Base-by-base conservation (phyloP, 805 yeast genomes). In the Cyberlindnera subsufficiens region DNA sequence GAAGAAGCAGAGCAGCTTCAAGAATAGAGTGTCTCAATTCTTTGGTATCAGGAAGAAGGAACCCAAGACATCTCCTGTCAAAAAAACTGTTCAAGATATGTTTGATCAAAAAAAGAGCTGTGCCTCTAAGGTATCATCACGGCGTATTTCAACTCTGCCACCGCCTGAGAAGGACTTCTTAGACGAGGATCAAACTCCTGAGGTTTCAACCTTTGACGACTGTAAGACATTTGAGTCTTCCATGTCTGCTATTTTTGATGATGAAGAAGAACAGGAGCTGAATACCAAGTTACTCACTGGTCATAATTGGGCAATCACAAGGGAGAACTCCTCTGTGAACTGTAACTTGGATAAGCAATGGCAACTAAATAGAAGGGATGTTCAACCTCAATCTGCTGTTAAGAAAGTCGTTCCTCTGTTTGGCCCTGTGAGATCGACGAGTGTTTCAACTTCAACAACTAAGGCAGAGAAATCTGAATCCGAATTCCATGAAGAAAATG, bases 11-110 rank as follows among this genome's bases (percentile, higher is more conserved):
- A 38, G 33, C 25, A 47, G 45, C 11, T 27, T 51, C 22, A 51
- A 45, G 22, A 53, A 52, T 34, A 52, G 65, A 35, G 43, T 60
- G 3, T 57, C 57, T 13, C 59, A 50, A 9, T 54, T 43, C 14
- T 46, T 54, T 35, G 54, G 30, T 30, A 14, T 27, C 32, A 30
- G 22, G 9, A 15, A 38, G 37, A 35, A 15, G 13, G 31, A 27
- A 30, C 14, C 25, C 16, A 22, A 30, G 29, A 19, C 3, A 20
- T 5, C 17, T 4, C 35, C 22, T 6, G 14, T 15, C 19, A 32
- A 32, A 14, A n/a, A 32, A 15, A n/a, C 38, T 9, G 32, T 36
- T 16, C 40, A 37, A 19, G 9, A 13, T 13, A 18, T 14, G 16
- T n/a, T 36, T 27, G 39, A 16, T 1, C 27, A 22, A 22, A 11